These are phyloP conservation scores for Tirmania nivea DNA, from an alignment of 495 filamentous ascomycete genomes.

Conservation along the genomic window DNA sequence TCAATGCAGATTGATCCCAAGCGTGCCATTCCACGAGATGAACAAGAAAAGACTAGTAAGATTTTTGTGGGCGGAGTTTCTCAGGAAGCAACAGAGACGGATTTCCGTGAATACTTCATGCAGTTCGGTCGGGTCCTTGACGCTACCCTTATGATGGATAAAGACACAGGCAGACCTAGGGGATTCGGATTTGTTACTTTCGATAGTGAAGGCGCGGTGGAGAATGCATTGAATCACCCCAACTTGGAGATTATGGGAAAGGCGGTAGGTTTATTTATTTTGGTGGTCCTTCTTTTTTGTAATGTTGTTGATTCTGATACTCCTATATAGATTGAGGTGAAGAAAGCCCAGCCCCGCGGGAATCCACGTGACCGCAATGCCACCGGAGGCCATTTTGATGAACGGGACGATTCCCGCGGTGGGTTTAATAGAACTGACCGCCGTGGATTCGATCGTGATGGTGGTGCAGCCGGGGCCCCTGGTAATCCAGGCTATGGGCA, in stretches of 20 bases:
- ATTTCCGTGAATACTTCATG: slow-evolving; percentile 90
- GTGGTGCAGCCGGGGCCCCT: slow-evolving; percentile 24
- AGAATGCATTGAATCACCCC: slow-evolving; percentile 56
- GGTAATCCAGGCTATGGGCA: slow-evolving; percentile 20
- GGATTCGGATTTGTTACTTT: slow-evolving; percentile 99
- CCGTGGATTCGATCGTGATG: slow-evolving; percentile 12
- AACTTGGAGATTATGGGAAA: slow-evolving; percentile 82
- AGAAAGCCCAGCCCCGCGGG: slow-evolving; percentile 88
- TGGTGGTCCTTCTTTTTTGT: neutral
- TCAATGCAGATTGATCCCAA: slow-evolving; percentile 74
- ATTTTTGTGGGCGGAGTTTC: slow-evolving; percentile 97
- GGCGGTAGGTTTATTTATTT: slow-evolving; percentile 22
- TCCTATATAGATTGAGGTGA: slow-evolving; percentile 53
- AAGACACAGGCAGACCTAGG: slow-evolving; percentile 84
- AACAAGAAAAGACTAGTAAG: slow-evolving; percentile 93
- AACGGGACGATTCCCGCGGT: slow-evolving; percentile 47
- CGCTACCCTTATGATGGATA: slow-evolving; percentile 98
- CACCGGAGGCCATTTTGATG: slow-evolving; percentile 19
- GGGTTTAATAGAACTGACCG: slow-evolving; percentile 24
- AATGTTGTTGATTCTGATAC: neutral
- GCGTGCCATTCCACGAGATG: slow-evolving; percentile 87
- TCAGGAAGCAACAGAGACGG: slow-evolving; percentile 84
- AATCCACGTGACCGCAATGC: slow-evolving; percentile 52
- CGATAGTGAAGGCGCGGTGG: slow-evolving; percentile 85
- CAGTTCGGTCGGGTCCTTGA: slow-evolving; percentile 92